Base-by-base conservation (phyloP, 2,329 filamentous ascomycete species). In the Coniochaeta sp. region DNA sequence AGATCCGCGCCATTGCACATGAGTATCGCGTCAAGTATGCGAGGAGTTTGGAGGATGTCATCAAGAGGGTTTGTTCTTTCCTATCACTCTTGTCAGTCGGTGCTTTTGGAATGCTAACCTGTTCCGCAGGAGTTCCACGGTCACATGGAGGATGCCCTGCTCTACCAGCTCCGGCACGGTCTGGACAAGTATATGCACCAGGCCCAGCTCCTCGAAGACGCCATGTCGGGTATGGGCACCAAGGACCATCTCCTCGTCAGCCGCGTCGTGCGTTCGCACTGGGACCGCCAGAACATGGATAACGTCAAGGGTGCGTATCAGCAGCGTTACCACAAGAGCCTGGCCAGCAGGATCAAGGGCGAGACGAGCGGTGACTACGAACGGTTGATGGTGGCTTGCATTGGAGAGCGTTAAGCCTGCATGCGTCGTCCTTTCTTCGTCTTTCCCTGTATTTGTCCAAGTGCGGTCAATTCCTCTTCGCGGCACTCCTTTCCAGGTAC, bases 351-450 rank as follows among this genome's bases (percentile, higher is more conserved):
- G 47, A 87, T 97, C 62, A 81, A 81, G 63, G 83, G 85, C 2
- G 92, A 97, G 75, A 95, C 89, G 5, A 89, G 86, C 55, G 89
- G 91, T 4, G 86, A 96, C 67, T 95, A 94, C 60, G 77, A 88
- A 70, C 79, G 72, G 59, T 69, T 92, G 61, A 76, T 96, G 79
- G 69, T 95, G 57, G 89, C 86, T n/a, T 80, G 77, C 51, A 69
- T 82, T 49, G 78, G 77, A 16, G 76, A 78, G 58, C 57, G 26
- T 42, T 42, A 22, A 40, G 38, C 55, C 61, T 35, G 62, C n/a
- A 57, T 55, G 50, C 26, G 49, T 47, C 42, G 26, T 27, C 45
- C 20, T n/a, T n/a, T n/a, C n/a, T n/a, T n/a, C n/a, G n/a, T n/a
- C n/a, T n/a, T n/a, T n/a, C n/a, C n/a, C n/a, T n/a, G n/a, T n/a